phyloP scores from a whole-genome alignment of 306 rosid species.

The Quercus parvula region DNA sequence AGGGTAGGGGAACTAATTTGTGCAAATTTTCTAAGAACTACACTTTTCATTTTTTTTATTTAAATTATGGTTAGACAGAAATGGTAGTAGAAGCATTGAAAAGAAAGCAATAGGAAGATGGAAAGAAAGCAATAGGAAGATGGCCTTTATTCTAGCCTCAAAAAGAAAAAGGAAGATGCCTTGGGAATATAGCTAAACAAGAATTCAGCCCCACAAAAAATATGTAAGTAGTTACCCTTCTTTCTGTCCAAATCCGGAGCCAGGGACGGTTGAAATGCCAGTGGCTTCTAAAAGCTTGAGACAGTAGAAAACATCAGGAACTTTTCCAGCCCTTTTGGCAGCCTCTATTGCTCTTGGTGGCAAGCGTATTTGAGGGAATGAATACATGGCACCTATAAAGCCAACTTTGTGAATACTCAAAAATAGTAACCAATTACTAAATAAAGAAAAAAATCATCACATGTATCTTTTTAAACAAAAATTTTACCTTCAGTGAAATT shows the following conservation, averaged over 20 bases:
- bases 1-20: neutral
- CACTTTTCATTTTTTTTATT: neutral
- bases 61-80: neutral
- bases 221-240: constrained; percentile 59
- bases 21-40: neutral
- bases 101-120: neutral
- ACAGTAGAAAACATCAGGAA: constrained; percentile 92
- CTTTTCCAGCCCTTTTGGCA: constrained; percentile 85
- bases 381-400: constrained; percentile 93
- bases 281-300: constrained; percentile 97
- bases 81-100: neutral
- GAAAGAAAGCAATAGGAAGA: neutral
- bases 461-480: neutral
- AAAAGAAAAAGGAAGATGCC: neutral
- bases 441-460: neutral
- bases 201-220: constrained; percentile 3
- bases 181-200: neutral
- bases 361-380: constrained; percentile 91
- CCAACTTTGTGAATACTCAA: constrained; percentile 22
- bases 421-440: neutral
- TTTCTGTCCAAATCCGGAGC: constrained; percentile 99
- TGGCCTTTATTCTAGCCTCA: neutral
- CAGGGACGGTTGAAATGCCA: constrained; percentile 98
- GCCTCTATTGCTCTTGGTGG: constrained; percentile 84
- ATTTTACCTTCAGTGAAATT: constrained; percentile 94